A percentile compares a stretch with the other conserved stretches of the same genome.
Evolutionary conservation across 1,284 basidiomycete genomes (phyloP).

Genomic region (Microstroma glucosiphilum): DNA sequence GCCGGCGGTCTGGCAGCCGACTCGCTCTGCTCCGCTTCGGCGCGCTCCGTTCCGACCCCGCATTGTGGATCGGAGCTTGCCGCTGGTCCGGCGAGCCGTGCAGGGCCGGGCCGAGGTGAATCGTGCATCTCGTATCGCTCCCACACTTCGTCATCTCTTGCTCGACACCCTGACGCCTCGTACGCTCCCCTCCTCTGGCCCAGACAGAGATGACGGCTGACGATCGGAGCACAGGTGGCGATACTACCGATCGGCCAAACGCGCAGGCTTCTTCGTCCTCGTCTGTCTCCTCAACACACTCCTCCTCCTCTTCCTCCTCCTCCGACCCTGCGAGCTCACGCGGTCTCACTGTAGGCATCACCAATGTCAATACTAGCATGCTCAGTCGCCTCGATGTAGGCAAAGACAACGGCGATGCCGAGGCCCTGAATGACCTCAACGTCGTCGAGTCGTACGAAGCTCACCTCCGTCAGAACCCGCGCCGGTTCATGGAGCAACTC

Average conservation of each 20-base stretch:
- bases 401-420: neutral
- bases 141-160: neutral
- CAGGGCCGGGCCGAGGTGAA: too few species aligned
- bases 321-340: neutral
- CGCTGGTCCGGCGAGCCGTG: too few species aligned
- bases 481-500: conserved; percentile 35
- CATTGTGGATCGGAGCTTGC: neutral
- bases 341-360: conserved; percentile 65
- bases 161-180: neutral
- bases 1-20: neutral
- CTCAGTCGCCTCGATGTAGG: neutral
- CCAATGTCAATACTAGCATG: conserved; percentile 47
- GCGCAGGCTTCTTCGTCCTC: too few species aligned
- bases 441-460: conserved; percentile 43
- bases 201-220: too few species aligned
- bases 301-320: neutral
- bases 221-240: too few species aligned
- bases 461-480: conserved; percentile 39
- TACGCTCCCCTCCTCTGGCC: too few species aligned
- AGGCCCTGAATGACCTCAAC: conserved; percentile 25
- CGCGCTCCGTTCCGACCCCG: neutral
- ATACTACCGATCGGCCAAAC: too few species aligned
- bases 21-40: too few species aligned
- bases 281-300: neutral
- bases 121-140: neutral